Percentiles rank a stretch among this genome's conserved stretches.
phyloP scores from a whole-genome alignment of 2,329 filamentous ascomycete species.

The Blumeriella jaapii region DNA sequence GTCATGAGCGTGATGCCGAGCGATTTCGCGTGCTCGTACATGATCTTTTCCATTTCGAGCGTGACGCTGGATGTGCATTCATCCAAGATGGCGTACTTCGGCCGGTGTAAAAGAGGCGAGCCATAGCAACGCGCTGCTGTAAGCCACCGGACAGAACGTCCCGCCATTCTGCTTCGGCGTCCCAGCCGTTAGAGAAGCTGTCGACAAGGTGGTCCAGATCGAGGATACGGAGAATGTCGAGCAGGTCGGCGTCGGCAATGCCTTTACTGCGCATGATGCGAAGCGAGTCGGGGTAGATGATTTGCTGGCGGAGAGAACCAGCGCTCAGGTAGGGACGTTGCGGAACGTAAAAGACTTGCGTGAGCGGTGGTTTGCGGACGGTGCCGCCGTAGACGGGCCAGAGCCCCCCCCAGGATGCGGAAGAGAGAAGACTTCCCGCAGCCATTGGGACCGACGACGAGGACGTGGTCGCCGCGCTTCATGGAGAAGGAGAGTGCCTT shows the following conservation, averaged over 20 bases:
- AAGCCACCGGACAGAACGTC: conserved; percentile 86
- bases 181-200: conserved; percentile 68
- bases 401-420: conserved; percentile 84
- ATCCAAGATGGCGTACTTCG: conserved; percentile 89
- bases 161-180: conserved; percentile 92
- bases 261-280: conserved; percentile 79
- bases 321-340: conserved; percentile 89
- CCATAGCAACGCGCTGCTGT: conserved; percentile 96
- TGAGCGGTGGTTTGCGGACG: conserved; percentile 81
- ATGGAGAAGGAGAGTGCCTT: conserved; percentile 79
- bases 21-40: conserved; percentile 94
- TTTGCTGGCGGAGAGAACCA: conserved; percentile 87
- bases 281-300: conserved; percentile 87
- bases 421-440: conserved; percentile 96
- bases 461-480: conserved; percentile 73
- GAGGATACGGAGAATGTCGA: conserved; percentile 64
- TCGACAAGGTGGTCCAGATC: conserved; percentile 76
- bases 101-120: conserved; percentile 86
- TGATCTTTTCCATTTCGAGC: conserved; percentile 82
- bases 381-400: conserved; percentile 97
- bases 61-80: conserved; percentile 96
- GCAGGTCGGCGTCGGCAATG: conserved; percentile 70
- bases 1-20: conserved; percentile 95
- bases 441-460: conserved; percentile 89
- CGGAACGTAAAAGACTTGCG: conserved; percentile 96